Conservation (phyloP, 2,329 filamentous ascomycete species). For the Trichophyton mentagrophytes region DNA sequence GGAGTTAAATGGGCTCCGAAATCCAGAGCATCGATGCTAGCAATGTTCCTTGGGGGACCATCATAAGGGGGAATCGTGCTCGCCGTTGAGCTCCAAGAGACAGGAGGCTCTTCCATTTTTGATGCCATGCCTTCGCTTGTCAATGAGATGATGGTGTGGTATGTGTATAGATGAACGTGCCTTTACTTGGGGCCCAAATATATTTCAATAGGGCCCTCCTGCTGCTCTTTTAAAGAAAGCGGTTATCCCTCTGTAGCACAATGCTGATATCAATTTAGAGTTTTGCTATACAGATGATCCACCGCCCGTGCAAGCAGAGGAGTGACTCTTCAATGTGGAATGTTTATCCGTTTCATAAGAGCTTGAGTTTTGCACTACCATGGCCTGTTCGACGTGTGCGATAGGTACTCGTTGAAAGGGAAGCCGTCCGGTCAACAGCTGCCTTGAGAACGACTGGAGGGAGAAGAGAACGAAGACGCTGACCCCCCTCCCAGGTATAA, state of each 20-base stretch:
- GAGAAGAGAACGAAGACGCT: neutral
- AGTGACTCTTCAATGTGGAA: neutral
- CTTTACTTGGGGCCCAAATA: neutral
- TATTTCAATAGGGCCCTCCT: neutral
- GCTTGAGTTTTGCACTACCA: neutral
- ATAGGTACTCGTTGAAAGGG: neutral
- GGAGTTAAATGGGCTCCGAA: conserved; percentile 24
- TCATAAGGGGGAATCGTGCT: conserved; percentile 12
- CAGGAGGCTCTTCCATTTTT: conserved; percentile 8
- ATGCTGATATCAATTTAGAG: neutral
- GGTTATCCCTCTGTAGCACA: neutral
- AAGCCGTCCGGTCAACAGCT: neutral
- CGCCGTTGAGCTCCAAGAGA: conserved; percentile 7
- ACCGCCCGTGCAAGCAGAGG: neutral
- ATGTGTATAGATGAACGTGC: too few species aligned
- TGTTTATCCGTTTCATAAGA: neutral
- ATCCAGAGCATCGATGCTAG: conserved; percentile 18
- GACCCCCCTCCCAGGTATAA: too few species aligned
- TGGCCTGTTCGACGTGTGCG: neutral
- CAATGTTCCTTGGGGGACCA: conserved; percentile 19
- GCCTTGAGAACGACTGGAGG: neutral
- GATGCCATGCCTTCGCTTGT: neutral
- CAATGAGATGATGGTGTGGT: neutral
- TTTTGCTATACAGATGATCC: neutral
- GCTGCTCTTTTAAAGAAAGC: neutral